These are phyloP conservation scores for Epichloe sp. DNA, from an alignment of 2,329 filamentous ascomycete genomes.

Conservation along the genomic window DNA sequence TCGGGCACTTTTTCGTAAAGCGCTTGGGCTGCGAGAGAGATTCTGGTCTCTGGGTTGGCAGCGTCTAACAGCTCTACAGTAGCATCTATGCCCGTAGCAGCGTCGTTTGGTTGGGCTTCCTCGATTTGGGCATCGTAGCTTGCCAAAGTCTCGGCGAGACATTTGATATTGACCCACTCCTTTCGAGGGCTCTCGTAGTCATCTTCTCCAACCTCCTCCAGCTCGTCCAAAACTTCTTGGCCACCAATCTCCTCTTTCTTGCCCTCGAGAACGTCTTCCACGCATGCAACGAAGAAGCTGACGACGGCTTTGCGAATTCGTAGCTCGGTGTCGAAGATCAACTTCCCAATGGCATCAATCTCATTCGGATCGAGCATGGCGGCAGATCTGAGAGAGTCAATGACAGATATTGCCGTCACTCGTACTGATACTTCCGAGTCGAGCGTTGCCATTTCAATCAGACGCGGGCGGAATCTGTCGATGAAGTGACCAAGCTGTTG, in stretches of 20 bases:
- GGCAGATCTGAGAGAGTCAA: constrained; percentile 69
- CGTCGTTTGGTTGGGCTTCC: constrained; percentile 36
- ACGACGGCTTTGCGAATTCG: constrained; percentile 81
- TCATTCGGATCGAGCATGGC: constrained; percentile 85
- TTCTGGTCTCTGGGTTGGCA: constrained; percentile 61
- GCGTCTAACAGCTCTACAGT: constrained; percentile 46
- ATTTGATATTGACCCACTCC: constrained; percentile 88
- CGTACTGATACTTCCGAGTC: constrained; percentile 75
- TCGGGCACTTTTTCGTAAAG: constrained; percentile 74
- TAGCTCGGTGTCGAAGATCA: constrained; percentile 79
- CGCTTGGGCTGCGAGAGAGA: constrained; percentile 73
- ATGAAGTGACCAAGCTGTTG: constrained; percentile 85
- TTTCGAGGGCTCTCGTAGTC: constrained; percentile 63
- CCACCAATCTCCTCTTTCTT: constrained; percentile 79
- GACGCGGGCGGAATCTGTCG: constrained; percentile 71
- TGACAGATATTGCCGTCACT: constrained; percentile 64
- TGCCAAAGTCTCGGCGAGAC: constrained; percentile 69
- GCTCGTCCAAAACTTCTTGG: constrained; percentile 61
- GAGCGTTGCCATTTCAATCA: constrained; percentile 84
- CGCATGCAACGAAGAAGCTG: constrained; percentile 78
- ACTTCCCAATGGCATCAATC: constrained; percentile 72
- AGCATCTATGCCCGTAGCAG: constrained; percentile 33
- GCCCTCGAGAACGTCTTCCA: constrained; percentile 66
- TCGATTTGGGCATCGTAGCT: constrained; percentile 64
- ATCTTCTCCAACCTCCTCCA: constrained; percentile 59